Conservation (phyloP, 139 green algal genomes). For the Tetraselmis striata region DNA sequence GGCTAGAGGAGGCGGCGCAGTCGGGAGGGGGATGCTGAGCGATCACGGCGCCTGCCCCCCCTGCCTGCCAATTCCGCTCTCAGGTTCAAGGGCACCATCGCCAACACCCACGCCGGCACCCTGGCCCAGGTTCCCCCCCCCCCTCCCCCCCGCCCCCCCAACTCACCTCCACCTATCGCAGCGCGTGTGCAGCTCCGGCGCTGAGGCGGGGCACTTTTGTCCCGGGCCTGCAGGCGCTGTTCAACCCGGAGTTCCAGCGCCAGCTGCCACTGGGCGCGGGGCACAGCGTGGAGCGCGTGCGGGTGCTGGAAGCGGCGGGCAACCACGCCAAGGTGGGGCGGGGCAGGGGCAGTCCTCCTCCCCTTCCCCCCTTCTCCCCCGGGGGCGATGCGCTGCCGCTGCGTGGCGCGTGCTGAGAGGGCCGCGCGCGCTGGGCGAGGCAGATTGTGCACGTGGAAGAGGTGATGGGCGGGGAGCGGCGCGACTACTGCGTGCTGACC, state of each 20-base stretch:
- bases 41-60: too few relatives aligned
- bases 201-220: background rate
- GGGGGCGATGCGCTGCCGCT: too few relatives aligned
- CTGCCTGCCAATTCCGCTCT: too few relatives aligned
- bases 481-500: background rate
- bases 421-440: too few relatives aligned
- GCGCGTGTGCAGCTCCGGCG: too few relatives aligned
- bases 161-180: too few relatives aligned
- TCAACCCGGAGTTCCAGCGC: background rate
- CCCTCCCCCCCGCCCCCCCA: background rate
- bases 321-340: background rate
- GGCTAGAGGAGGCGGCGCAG: too few relatives aligned
- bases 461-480: background rate
- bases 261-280: background rate
- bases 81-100: background rate
- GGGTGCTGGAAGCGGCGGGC: background rate
- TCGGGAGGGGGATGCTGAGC: too few relatives aligned
- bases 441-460: background rate
- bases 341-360: too few relatives aligned
- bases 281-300: background rate
- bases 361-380: too few relatives aligned
- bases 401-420: too few relatives aligned
- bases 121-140: background rate
- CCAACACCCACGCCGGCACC: background rate
- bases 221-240: background rate